A percentile compares a stretch with the other conserved stretches of the same genome.
Conservation (phyloP, 768 basidiomycete genomes). For the Filobasidium floriforme region DNA sequence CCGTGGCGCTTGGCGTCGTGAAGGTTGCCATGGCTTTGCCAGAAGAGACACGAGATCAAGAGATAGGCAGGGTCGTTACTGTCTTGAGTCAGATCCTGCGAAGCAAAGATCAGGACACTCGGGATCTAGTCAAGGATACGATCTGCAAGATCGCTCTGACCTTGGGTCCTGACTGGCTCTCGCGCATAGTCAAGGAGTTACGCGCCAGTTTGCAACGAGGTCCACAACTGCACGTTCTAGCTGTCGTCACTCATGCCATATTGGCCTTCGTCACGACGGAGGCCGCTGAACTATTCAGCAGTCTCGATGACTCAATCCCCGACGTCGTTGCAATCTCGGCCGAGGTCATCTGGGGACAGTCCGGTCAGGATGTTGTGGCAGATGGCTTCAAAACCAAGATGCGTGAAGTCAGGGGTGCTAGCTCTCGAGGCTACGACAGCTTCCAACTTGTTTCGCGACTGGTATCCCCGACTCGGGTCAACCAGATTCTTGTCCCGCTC, state of each 20-base stretch:
- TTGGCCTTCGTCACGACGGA: conserved; percentile 68
- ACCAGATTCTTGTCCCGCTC: conserved; percentile 66
- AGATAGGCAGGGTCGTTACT: conserved; percentile 69
- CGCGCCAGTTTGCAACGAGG: conserved; percentile 78
- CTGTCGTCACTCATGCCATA: conserved; percentile 71
- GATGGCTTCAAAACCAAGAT: conserved; percentile 93
- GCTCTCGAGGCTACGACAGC: conserved; percentile 75
- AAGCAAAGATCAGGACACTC: conserved; percentile 86
- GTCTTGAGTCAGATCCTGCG: conserved; percentile 80
- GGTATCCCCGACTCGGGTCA: conserved; percentile 69
- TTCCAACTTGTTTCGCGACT: conserved; percentile 71
- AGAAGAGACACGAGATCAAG: conserved; percentile 54
- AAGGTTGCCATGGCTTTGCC: conserved; percentile 78
- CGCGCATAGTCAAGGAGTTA: conserved; percentile 67
- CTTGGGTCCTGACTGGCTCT: conserved; percentile 67
- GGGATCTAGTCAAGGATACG: conserved; percentile 76
- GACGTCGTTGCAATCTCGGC: conserved; percentile 73
- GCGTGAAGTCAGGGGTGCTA: conserved; percentile 77
- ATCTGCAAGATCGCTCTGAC: conserved; percentile 67
- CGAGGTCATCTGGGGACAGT: conserved; percentile 89
- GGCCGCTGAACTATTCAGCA: conserved; percentile 51
- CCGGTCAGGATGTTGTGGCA: conserved; percentile 74
- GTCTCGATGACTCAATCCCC: conserved; percentile 67
- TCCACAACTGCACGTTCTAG: conserved; percentile 87
- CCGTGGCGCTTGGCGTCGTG: conserved; percentile 76